phyloP scores from a whole-genome alignment of 768 basidiomycete genomes.

The Hysterangium stoloniferum region DNA sequence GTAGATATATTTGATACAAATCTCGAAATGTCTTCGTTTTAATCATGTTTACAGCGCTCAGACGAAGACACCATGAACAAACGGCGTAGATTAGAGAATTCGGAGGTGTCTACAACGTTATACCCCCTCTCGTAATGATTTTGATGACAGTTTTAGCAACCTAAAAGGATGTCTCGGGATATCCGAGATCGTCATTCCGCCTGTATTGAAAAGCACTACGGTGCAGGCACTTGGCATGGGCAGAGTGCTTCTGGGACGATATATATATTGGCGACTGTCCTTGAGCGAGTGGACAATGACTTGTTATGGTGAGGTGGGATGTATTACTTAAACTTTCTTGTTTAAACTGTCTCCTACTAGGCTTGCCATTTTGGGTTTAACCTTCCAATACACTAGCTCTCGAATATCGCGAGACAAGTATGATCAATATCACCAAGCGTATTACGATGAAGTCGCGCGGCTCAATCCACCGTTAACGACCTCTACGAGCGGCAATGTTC shows the following conservation, averaged over 20 bases:
- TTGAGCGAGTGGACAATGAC: conserved; percentile 91
- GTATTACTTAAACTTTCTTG: neutral
- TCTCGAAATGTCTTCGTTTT: neutral
- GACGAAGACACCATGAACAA: conserved; percentile 33
- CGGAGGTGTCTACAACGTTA: conserved; percentile 26
- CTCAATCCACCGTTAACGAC: conserved; percentile 61
- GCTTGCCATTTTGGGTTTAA: conserved; percentile 90
- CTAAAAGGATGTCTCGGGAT: conserved; percentile 57
- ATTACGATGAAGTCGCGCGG: conserved; percentile 87
- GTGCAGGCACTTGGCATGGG: conserved; percentile 76
- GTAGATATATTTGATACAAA: conserved; percentile 5
- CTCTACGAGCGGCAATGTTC: conserved; percentile 31
- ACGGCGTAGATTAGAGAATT: conserved; percentile 46
- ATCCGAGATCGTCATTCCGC: conserved; percentile 58
- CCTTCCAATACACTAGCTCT: conserved; percentile 83
- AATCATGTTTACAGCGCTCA: conserved; percentile 33
- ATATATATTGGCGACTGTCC: conserved; percentile 82
- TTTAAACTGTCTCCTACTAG: conserved; percentile 30
- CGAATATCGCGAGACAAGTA: conserved; percentile 84
- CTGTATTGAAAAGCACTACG: conserved; percentile 75
- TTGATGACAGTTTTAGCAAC: conserved; percentile 26
- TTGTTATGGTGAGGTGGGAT: conserved; percentile 67
- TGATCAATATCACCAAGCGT: conserved; percentile 72
- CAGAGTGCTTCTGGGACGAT: conserved; percentile 86
- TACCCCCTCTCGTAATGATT: conserved; percentile 7